Base-by-base conservation (phyloP, 768 basidiomycete species). In the Phaffia tasmanica region DNA sequence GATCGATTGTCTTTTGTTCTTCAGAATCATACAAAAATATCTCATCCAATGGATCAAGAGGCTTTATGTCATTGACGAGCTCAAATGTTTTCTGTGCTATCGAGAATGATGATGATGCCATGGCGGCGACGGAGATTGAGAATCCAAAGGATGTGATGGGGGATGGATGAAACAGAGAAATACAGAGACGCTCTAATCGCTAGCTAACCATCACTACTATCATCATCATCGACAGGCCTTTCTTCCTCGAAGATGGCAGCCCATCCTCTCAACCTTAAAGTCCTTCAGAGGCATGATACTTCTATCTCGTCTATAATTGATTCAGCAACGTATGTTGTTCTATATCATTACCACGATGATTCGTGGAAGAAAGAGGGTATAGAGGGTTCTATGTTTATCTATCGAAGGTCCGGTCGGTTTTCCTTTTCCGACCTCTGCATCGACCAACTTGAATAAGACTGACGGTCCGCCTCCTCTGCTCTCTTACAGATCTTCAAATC, bases 1-100 rank as follows among this genome's bases (percentile, higher is more conserved):
- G 77, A 70, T 85, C 83, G 68, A 90, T 81, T 62, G 79, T 77
- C 51, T 70, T 71, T 71, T 79, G 78, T 32, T 75, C 76, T 21
- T 73, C 73, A 47, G 71, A 71, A 55, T 78, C 71, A 70, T 78
- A 78, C 15, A 72, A 69, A 65, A 76, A 78, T 50, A 79, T 71
- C 16, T 72, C 72, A 57, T 74, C 75, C 16, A 70, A 65, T 1
- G 74, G 72, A 63, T 75, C 73, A 49, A 76, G 60, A 6, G 70
- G 46, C 64, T 70, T 70, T 58, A 79, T 72, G 63, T 77, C 71
- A 70, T 79, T 79, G 64, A 72, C 71, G 57, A 79, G 68, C 72
- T 77, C 76, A 68, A 77, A 79, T 1, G 77, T 77, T 71, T 76
- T 75, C 53, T 72, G 71, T 6, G 73, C 73, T 16, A 68, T 50